These are phyloP conservation scores for Scutellaria minor DNA, from an alignment of 257 asterid species.

Conservation along the genomic window DNA sequence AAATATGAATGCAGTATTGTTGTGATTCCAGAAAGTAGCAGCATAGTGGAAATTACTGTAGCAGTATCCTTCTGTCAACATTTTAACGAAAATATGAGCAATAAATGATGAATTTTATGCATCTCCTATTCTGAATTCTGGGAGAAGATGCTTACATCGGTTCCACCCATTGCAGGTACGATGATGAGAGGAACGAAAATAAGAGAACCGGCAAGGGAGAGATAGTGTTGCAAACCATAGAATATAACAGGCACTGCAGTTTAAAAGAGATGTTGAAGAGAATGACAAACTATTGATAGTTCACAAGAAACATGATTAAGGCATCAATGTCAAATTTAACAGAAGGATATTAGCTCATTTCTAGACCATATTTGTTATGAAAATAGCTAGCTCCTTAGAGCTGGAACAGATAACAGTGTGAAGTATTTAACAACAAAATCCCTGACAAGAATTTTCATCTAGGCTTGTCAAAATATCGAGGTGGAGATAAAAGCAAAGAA, in stretches of 20 bases:
- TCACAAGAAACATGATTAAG: constrained; percentile 29
- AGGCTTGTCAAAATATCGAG: neutral
- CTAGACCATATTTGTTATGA: constrained; percentile 10
- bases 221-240: constrained; percentile 90
- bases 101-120: constrained; percentile 6
- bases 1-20: constrained; percentile 77
- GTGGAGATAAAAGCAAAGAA: neutral
- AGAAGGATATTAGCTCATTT: constrained; percentile 1
- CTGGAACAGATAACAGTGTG: neutral
- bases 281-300: constrained; percentile 30
- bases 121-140: constrained; percentile 27
- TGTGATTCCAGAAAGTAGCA: constrained; percentile 85
- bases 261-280: constrained; percentile 34
- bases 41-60: constrained; percentile 87
- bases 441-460: neutral
- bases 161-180: constrained; percentile 97
- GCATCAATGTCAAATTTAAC: constrained; percentile 8
- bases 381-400: neutral
- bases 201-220: constrained; percentile 95
- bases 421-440: neutral
- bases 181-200: constrained; percentile 85
- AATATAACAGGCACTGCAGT: constrained; percentile 70
- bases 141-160: constrained; percentile 71
- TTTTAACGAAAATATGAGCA: constrained; percentile 35
- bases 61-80: constrained; percentile 88